Evolutionary conservation across 345 rosid genomes (phyloP).

Genomic region (Syzygium aromaticum): DNA sequence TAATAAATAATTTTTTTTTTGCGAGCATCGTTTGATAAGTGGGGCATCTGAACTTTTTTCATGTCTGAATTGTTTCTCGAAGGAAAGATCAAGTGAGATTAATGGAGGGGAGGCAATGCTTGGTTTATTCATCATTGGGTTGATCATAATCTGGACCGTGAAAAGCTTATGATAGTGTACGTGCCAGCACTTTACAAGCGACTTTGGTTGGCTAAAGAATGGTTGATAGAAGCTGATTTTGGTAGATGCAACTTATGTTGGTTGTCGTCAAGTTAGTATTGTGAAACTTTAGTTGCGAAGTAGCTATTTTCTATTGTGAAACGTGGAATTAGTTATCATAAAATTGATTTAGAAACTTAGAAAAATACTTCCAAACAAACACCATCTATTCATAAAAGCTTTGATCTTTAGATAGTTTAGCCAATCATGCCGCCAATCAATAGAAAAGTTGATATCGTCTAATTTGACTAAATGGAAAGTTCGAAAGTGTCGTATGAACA

Average conservation of each 20-base stretch:
- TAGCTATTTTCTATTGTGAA: too few species aligned
- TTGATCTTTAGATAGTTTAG: too few species aligned
- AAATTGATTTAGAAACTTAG: too few species aligned
- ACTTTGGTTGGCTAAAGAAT: neutral
- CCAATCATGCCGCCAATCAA: accelerated
- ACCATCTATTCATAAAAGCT: accelerated
- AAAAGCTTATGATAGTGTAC: too few species aligned
- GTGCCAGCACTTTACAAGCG: too few species aligned
- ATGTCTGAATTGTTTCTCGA: neutral
- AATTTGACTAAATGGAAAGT: neutral
- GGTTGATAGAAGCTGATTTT: accelerated
- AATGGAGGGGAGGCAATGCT: neutral
- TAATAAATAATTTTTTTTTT: too few species aligned
- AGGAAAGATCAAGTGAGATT: neutral
- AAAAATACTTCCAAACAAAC: neutral
- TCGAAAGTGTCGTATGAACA: too few species aligned
- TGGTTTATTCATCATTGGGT: too few species aligned
- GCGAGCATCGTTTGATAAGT: too few species aligned
- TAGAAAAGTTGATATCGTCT: too few species aligned
- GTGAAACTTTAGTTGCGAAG: accelerated
- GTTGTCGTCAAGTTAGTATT: accelerated
- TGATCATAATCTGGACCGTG: too few species aligned
- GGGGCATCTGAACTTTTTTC: too few species aligned
- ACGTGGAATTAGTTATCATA: accelerated
- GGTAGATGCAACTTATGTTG: neutral